Conservation (phyloP, 2,329 filamentous ascomycete species). For the Dothistroma pini region DNA sequence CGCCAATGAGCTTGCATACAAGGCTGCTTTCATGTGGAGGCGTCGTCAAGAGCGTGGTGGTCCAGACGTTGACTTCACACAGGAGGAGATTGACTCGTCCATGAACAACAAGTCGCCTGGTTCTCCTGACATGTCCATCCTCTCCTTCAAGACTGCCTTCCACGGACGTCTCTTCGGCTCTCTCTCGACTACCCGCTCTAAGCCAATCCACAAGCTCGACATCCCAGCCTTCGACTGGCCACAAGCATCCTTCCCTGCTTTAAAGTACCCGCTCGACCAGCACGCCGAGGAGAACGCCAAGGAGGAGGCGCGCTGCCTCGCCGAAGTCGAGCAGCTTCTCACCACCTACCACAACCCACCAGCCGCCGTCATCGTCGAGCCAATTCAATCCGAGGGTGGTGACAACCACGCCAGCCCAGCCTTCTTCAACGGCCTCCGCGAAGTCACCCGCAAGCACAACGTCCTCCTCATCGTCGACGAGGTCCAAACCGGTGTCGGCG, state of each 20-base stretch:
- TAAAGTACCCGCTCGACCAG: constrained; percentile 83
- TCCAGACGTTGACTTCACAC: constrained; percentile 70
- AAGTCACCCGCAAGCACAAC: constrained; percentile 70
- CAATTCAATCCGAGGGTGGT: constrained; percentile 88
- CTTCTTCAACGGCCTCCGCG: constrained; percentile 83
- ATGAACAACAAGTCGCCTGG: constrained; percentile 83
- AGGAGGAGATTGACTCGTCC: constrained; percentile 66
- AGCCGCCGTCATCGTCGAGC: constrained; percentile 80
- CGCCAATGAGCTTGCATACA: constrained; percentile 92
- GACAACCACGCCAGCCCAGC: constrained; percentile 87
- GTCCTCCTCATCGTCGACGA: constrained; percentile 90
- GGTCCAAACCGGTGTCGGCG: constrained; percentile 89
- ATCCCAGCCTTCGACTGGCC: constrained; percentile 96
- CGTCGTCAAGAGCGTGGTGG: constrained; percentile 78
- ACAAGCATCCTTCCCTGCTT: constrained; percentile 76
- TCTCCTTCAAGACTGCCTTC: constrained; percentile 85
- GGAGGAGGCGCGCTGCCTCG: constrained; percentile 75
- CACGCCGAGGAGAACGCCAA: constrained; percentile 75
- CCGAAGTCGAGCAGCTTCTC: constrained; percentile 79
- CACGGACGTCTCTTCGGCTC: constrained; percentile 87
- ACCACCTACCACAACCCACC: constrained; percentile 74
- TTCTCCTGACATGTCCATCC: constrained; percentile 73
- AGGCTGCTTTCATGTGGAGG: constrained; percentile 92
- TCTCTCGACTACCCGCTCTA: constrained; percentile 84
- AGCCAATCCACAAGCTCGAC: constrained; percentile 91